Evolutionary conservation across 306 rosid genomes (phyloP).

Genomic region (Ceratonia siliqua): DNA sequence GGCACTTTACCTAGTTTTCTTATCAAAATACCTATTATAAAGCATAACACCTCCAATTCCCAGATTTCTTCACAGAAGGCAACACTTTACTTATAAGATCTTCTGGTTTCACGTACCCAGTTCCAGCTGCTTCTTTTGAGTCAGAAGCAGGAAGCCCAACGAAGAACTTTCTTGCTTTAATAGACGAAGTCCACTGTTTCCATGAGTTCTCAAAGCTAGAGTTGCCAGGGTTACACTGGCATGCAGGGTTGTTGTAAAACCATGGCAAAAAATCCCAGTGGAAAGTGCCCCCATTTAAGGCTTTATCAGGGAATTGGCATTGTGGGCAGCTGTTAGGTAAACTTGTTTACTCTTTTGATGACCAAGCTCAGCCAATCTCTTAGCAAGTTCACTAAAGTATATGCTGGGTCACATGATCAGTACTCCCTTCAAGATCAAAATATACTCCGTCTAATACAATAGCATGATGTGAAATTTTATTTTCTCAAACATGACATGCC

Average conservation of each 20-base stretch:
- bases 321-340: slow-evolving; percentile 34
- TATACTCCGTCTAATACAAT: slow-evolving; percentile 36
- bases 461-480: too few relatives aligned
- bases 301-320: slow-evolving; percentile 38
- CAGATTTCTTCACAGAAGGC: neutral
- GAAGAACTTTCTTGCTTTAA: neutral
- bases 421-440: slow-evolving; percentile 29
- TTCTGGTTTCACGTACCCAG: neutral
- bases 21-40: neutral
- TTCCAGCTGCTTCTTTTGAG: neutral
- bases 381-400: slow-evolving; percentile 25
- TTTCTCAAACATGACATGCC: too few relatives aligned
- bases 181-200: slow-evolving; percentile 25
- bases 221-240: slow-evolving; percentile 8
- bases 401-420: neutral
- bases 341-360: neutral
- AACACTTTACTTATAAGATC: neutral
- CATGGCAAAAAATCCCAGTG: slow-evolving; percentile 38
- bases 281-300: neutral
- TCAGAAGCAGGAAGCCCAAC: neutral
- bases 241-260: slow-evolving; percentile 26
- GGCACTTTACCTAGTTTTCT: too few relatives aligned
- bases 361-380: slow-evolving; percentile 16
- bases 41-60: slow-evolving; percentile 5
- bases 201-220: slow-evolving; percentile 17